Conservation (phyloP, 2,329 filamentous ascomycete genomes). For the Xylariaceae sp. region DNA sequence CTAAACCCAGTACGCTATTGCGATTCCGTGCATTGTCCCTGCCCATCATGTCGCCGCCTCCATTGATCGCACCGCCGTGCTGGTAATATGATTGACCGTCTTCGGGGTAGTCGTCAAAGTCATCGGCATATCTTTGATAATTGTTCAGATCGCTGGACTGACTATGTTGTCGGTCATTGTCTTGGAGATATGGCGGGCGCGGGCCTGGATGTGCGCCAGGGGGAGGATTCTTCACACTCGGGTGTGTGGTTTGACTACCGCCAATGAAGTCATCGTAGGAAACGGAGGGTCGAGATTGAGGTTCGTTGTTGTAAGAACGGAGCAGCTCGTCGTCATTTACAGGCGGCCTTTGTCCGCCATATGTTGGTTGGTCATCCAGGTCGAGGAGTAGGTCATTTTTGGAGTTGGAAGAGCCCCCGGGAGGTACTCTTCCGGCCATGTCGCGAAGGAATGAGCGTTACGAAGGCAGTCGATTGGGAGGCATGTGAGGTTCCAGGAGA, state of each 20-base stretch:
- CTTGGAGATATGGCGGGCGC: slow-evolving; percentile 39
- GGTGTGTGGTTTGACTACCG: slow-evolving; percentile 48
- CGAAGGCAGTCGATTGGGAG: slow-evolving; percentile 21
- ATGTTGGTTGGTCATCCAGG: slow-evolving; percentile 65
- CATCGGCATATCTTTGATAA: slow-evolving; percentile 86
- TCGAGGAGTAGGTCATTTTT: slow-evolving; percentile 65
- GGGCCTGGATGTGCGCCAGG: slow-evolving; percentile 25
- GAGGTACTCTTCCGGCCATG: slow-evolving; percentile 59
- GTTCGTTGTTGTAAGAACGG: slow-evolving; percentile 64
- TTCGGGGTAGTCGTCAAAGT: slow-evolving; percentile 75
- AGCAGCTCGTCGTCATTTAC: slow-evolving; percentile 77
- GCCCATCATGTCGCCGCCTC: slow-evolving; percentile 39
- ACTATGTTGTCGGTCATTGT: slow-evolving; percentile 47
- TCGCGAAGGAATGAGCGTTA: slow-evolving; percentile 37
- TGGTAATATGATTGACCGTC: slow-evolving; percentile 83
- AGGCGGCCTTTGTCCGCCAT: slow-evolving; percentile 73
- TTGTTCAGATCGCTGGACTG: slow-evolving; percentile 82
- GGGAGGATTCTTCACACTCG: slow-evolving; percentile 37
- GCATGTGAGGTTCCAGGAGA: slow-evolving; percentile 23
- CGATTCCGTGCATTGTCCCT: slow-evolving; percentile 63
- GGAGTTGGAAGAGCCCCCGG: slow-evolving; percentile 44
- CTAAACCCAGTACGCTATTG: slow-evolving; percentile 84
- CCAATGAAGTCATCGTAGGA: slow-evolving; percentile 96
- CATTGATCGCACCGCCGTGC: slow-evolving; percentile 51
- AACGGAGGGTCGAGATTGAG: slow-evolving; percentile 71